Base-by-base conservation (phyloP, 495 filamentous ascomycete species). In the Parathielavia hyrcaniae region DNA sequence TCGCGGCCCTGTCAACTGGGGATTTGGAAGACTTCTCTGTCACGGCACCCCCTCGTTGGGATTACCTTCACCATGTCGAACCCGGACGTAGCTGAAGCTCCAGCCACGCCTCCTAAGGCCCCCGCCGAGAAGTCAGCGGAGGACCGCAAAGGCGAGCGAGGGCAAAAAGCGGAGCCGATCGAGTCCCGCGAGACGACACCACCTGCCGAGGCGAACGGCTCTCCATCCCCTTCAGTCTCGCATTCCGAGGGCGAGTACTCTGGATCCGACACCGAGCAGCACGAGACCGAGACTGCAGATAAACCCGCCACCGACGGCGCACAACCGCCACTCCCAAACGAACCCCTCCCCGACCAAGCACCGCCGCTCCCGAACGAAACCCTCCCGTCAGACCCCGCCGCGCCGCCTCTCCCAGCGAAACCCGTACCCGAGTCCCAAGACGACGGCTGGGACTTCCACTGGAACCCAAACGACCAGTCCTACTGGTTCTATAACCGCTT, bases 401-500 rank as follows among this genome's bases (percentile, higher is more conserved):
- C 67, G 17, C 73, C 79, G 5, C 72, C 76, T 9, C 62, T 73
- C 12, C 71, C 75, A 38, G 60, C 63, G 38, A 71, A 73, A 62
- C 71, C 75, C n/a, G 61, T 65, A 13, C 70, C 75, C 11, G 63
- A 67, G 35, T 64, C 67, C 30, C 57, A 73, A 60, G 89, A 95
- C 61, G 91, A 97, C 67, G 91, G 91, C 53, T 97, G 91, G 91
- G 84, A 86, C 50, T 84, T 83, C 23, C 76, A 91, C 56, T 97
- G 90, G 90, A 89, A 95, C 65, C 73, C 77, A 22, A 80, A 70
- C 26, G 80, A 81, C 0, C 77, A 85, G 55, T 79, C 84, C 11
- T 97, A 82, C 68, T 96, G 93, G 74, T 97, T 96, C 77, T 88
- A 88, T 77, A 97, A 96, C 68, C 84, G 85, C 49, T 85, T 88